phyloP scores from a whole-genome alignment of 106 monocot genomes.

The Triglochin maritima region DNA sequence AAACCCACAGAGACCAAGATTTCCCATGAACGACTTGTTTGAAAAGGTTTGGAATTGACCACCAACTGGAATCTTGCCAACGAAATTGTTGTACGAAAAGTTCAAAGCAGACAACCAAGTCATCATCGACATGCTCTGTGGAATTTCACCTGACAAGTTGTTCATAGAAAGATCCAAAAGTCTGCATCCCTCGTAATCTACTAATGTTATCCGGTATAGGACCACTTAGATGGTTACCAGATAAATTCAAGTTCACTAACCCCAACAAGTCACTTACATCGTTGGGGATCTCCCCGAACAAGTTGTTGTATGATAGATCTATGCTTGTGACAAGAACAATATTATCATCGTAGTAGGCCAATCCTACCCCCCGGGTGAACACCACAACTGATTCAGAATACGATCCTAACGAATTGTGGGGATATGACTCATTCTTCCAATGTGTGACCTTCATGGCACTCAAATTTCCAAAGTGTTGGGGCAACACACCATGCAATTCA shows the following conservation, averaged over 20 bases:
- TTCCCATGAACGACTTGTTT: constrained; percentile 12
- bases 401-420: neutral
- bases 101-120: constrained; percentile 8
- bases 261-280: constrained; percentile 2
- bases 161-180: constrained; percentile 25
- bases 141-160: constrained; percentile 18
- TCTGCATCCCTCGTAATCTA: constrained; percentile 10
- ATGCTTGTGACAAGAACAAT: constrained; percentile 4
- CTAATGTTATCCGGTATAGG: constrained; percentile 14
- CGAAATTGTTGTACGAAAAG: constrained; percentile 24
- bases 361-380: constrained; percentile 7
- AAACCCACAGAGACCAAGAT: constrained; percentile 19
- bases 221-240: constrained; percentile 17
- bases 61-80: constrained; percentile 15
- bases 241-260: constrained; percentile 20
- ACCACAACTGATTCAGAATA: neutral
- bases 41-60: neutral
- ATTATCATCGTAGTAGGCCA: neutral
- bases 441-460: constrained; percentile 7
- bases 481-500: constrained; percentile 12
- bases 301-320: constrained; percentile 24
- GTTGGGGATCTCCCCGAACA: constrained; percentile 16
- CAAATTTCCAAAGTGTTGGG: neutral
- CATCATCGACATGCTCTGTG: constrained; percentile 8
- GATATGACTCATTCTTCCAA: neutral